A percentile compares a stretch with the other conserved stretches of the same genome.
Conservation (phyloP, 768 basidiomycete genomes). For the Termitomyces sp. region DNA sequence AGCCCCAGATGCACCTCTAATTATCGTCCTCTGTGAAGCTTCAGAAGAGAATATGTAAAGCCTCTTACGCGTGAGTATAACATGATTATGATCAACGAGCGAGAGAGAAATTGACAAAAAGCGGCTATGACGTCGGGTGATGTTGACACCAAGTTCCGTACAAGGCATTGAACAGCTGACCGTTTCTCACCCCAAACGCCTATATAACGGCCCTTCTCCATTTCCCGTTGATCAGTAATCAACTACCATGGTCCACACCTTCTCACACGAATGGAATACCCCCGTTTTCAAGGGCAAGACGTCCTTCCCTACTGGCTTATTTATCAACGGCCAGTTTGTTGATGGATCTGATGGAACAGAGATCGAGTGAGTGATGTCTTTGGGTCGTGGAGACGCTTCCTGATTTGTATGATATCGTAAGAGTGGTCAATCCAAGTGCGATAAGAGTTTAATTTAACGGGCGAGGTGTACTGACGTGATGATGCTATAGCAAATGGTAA, state of each 20-base stretch:
- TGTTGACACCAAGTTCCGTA: not conserved
- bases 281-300: constrained; percentile 52
- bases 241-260: constrained; percentile 26
- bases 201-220: not conserved
- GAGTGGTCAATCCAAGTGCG: constrained; percentile 51
- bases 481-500: constrained; percentile 51
- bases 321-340: constrained; percentile 66
- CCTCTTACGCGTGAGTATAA: not conserved
- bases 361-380: constrained; percentile 48
- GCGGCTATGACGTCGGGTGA: not conserved
- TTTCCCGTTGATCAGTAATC: not conserved
- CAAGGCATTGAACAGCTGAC: constrained; percentile 6
- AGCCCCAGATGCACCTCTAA: not conserved
- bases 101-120: not conserved
- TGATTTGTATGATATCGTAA: constrained; percentile 18
- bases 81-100: not conserved
- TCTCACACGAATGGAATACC: constrained; percentile 47
- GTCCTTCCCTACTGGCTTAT: constrained; percentile 61
- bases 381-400: not conserved
- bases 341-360: constrained; percentile 47
- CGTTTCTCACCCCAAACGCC: not conserved
- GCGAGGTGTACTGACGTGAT: constrained; percentile 5
- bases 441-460: not conserved
- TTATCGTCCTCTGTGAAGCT: not conserved
- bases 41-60: not conserved